Evolutionary conservation across 768 basidiomycete species (phyloP).

Genomic region (Tylopilus cervinicoccineus): DNA sequence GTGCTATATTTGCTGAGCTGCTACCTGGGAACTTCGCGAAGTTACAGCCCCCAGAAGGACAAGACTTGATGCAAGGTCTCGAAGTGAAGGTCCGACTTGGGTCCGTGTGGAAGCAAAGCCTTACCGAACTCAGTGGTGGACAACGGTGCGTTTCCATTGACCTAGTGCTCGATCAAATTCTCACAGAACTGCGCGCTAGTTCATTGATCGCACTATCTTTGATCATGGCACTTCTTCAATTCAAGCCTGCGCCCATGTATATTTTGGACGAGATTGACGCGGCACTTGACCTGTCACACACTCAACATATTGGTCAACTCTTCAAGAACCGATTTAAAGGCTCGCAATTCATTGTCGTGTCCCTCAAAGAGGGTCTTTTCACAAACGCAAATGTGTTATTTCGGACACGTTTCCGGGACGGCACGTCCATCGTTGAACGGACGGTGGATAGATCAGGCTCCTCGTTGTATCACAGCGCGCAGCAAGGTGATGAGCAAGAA

Average conservation of each 20-base stretch:
- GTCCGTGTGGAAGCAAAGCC: conserved; percentile 93
- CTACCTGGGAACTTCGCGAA: conserved; percentile 96
- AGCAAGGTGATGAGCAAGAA: conserved; percentile 11
- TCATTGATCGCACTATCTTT: conserved; percentile 96
- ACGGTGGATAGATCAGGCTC: conserved; percentile 66
- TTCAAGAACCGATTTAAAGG: conserved; percentile 98
- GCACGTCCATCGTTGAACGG: conserved; percentile 86
- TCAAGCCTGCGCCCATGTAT: conserved; percentile 99
- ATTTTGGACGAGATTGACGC: conserved; percentile 99
- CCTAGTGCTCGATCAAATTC: background rate
- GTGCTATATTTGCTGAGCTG: conserved; percentile 91
- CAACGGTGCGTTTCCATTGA: conserved; percentile 62
- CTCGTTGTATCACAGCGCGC: conserved; percentile 30
- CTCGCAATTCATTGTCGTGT: conserved; percentile 97
- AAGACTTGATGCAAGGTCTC: conserved; percentile 90
- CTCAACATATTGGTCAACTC: conserved; percentile 96
- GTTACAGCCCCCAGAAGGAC: conserved; percentile 87
- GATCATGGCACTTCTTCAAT: conserved; percentile 98
- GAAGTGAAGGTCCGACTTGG: conserved; percentile 97
- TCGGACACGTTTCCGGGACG: conserved; percentile 88
- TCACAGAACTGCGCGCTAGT: conserved; percentile 37
- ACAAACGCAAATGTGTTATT: conserved; percentile 97
- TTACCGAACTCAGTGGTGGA: conserved; percentile 96
- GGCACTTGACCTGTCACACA: conserved; percentile 92
- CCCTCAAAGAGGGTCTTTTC: conserved; percentile 94